Percentiles rank a stretch among this genome's conserved stretches.
Conservation (phyloP, 1,284 basidiomycete species). For the Cutaneotrichosporon dermatis region DNA sequence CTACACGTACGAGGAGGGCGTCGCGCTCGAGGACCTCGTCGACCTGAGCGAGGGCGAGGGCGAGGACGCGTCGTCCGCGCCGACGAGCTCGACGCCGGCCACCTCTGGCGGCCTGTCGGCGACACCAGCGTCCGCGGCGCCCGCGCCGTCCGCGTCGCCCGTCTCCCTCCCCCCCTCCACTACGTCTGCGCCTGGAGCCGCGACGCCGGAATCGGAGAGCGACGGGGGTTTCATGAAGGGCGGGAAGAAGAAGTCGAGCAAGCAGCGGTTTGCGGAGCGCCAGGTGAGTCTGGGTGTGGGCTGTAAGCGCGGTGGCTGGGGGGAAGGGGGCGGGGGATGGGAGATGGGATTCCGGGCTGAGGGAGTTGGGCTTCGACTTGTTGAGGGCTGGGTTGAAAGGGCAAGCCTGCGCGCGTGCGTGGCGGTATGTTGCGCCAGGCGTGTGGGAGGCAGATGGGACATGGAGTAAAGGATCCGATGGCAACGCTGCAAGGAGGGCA, state of each 20-base stretch:
- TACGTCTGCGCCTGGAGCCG: neutral
- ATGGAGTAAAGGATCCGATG: no score
- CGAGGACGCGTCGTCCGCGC: neutral
- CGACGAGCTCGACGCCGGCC: neutral
- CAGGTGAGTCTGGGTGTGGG: slow-evolving; percentile 56
- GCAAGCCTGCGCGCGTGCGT: no score
- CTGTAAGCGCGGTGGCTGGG: no score
- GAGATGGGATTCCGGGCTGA: no score
- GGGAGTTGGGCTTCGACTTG: no score
- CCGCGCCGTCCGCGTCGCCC: no score
- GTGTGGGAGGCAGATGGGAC: no score
- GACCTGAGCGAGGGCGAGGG: neutral
- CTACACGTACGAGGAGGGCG: neutral
- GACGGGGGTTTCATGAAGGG: neutral
- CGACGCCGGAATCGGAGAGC: neutral
- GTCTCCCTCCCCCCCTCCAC: neutral
- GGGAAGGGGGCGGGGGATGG: no score
- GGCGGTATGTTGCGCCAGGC: no score
- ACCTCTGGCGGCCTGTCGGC: neutral
- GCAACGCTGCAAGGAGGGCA: no score
- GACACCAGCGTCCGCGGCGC: no score
- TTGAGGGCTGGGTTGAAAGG: no score
- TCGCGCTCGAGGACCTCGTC: neutral
- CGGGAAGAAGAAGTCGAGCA: slow-evolving; percentile 59
- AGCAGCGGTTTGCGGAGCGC: slow-evolving; percentile 67